Conservation (phyloP, 768 basidiomycete genomes). For the Mrakia gelida region DNA sequence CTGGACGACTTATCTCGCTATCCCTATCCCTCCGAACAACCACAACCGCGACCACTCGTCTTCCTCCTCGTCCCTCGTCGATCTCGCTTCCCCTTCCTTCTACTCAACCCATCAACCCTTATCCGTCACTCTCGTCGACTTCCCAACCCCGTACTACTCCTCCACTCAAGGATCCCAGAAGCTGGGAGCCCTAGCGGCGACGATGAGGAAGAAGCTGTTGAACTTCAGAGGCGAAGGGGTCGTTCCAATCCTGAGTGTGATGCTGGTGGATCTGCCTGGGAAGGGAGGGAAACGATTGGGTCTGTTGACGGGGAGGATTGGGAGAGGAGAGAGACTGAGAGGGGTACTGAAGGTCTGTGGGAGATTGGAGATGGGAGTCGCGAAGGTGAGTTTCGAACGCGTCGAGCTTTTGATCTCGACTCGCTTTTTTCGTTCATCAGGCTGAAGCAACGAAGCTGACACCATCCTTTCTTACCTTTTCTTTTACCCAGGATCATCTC, state of each 20-base stretch:
- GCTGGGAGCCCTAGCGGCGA: constrained; percentile 2
- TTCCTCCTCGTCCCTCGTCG: background rate
- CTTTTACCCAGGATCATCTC: constrained; percentile 61
- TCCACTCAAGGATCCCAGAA: constrained; percentile 10
- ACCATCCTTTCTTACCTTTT: background rate
- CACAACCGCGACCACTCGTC: background rate
- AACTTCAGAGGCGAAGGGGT: constrained; percentile 62
- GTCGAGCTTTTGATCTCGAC: constrained; percentile 8
- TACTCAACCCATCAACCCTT: background rate
- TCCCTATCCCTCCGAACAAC: background rate
- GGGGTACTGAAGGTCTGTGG: constrained; percentile 75
- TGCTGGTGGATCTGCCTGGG: constrained; percentile 56
- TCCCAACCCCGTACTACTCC: constrained; percentile 13
- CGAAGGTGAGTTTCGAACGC: constrained; percentile 51
- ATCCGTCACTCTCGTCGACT: constrained; percentile 22
- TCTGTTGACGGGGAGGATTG: constrained; percentile 68
- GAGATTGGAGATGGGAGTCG: constrained; percentile 65
- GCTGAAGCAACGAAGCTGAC: background rate
- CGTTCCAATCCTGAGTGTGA: constrained; percentile 60
- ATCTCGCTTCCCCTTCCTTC: background rate
- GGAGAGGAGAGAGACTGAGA: constrained; percentile 57
- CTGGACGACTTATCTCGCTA: constrained; percentile 25
- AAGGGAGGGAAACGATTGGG: constrained; percentile 48
- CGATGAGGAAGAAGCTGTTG: constrained; percentile 44
- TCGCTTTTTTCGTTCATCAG: background rate